Percentiles rank a stretch among this genome's conserved stretches.
Conservation (phyloP, 2,329 filamentous ascomycete species). For the Aspergillus arachidicola region DNA sequence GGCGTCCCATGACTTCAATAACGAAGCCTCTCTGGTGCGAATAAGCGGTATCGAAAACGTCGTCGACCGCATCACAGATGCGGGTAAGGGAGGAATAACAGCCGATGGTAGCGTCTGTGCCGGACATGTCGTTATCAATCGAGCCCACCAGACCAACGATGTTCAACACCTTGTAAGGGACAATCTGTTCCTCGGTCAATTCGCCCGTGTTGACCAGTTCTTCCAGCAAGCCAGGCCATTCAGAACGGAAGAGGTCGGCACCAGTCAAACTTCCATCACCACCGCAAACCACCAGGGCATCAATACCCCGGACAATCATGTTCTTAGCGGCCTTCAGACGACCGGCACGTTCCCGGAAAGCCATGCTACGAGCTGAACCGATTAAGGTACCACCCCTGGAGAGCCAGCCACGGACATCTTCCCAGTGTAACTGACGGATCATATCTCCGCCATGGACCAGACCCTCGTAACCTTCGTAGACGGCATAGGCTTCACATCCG, state of each 20-base stretch:
- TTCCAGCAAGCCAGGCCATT: constrained; percentile 84
- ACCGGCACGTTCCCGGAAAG: constrained; percentile 84
- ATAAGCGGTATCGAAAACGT: constrained; percentile 86
- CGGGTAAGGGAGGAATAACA: constrained; percentile 89
- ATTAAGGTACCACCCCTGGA: constrained; percentile 96
- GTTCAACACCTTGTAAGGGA: constrained; percentile 82
- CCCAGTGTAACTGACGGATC: constrained; percentile 85
- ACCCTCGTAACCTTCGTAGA: constrained; percentile 94
- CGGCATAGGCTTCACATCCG: constrained; percentile 74
- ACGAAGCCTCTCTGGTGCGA: constrained; percentile 96
- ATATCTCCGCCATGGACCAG: constrained; percentile 84
- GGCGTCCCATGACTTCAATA: constrained; percentile 95
- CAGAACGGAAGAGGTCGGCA: constrained; percentile 84
- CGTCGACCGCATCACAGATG: constrained; percentile 94
- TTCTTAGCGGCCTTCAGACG: constrained; percentile 88
- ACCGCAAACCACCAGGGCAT: constrained; percentile 93
- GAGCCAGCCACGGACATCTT: constrained; percentile 90
- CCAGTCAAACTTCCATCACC: constrained; percentile 94
- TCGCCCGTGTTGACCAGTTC: constrained; percentile 78
- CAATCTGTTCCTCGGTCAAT: constrained; percentile 69
- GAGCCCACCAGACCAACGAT: constrained; percentile 95
- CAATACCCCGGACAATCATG: constrained; percentile 87
- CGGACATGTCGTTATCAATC: constrained; percentile 97
- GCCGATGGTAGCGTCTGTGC: constrained; percentile 94
- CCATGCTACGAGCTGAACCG: constrained; percentile 88